A percentile compares a stretch with the other conserved stretches of the same genome.
Evolutionary conservation across 805 yeast genomes (phyloP).

Genomic region (Zygosaccharomyces kombuchaensis): DNA sequence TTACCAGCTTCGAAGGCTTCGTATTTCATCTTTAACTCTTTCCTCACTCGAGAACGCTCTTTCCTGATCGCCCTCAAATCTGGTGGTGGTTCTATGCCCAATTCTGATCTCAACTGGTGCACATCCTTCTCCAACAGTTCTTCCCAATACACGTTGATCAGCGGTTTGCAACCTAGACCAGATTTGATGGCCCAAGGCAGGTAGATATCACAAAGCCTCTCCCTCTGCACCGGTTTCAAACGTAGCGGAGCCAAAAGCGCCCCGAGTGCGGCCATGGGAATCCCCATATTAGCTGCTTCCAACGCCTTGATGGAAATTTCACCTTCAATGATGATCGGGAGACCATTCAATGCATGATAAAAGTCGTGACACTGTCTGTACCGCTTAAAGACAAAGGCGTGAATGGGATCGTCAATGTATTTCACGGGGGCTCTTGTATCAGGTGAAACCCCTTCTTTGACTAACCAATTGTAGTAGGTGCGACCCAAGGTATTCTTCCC

Average conservation of each 20-base stretch:
- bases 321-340: constrained; percentile 93
- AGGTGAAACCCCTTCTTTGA: constrained; percentile 84
- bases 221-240: constrained; percentile 57
- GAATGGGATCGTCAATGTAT: constrained; percentile 82
- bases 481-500: constrained; percentile 73
- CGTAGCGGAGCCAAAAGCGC: constrained; percentile 85
- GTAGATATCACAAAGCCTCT: constrained; percentile 61
- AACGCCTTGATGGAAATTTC: constrained; percentile 90
- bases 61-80: constrained; percentile 67
- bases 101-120: constrained; percentile 60
- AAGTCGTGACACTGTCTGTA: constrained; percentile 97
- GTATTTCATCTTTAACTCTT: constrained; percentile 27
- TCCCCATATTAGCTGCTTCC: constrained; percentile 86
- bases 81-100: constrained; percentile 75
- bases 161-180: constrained; percentile 67
- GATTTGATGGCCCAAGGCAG: constrained; percentile 83
- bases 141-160: constrained; percentile 93
- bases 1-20: constrained; percentile 14
- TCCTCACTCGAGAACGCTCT: constrained; percentile 22
- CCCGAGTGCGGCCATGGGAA: constrained; percentile 94
- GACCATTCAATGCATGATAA: constrained; percentile 85
- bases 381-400: constrained; percentile 88
- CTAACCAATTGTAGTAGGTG: constrained; percentile 77
- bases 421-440: constrained; percentile 88
- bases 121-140: constrained; percentile 67